Conservation (phyloP, 1,284 basidiomycete genomes). For the Cutaneotrichosporon sp. region DNA sequence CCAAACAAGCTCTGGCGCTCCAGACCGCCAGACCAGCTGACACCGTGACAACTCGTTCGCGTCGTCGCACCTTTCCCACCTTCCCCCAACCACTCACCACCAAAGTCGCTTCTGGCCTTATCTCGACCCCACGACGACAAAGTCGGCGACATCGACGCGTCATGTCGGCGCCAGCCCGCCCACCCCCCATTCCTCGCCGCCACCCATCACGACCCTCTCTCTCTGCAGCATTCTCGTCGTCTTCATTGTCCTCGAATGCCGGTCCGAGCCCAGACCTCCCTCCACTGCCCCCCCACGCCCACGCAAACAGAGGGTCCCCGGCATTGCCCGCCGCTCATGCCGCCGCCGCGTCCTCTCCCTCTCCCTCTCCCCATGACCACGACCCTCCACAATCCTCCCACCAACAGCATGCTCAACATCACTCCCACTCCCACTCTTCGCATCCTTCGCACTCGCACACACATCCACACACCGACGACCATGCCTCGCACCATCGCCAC, state of each 20-base stretch:
- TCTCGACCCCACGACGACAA: neutral
- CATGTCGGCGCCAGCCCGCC: constrained; percentile 4
- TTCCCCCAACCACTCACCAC: neutral
- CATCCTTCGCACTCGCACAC: neutral
- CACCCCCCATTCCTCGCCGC: constrained; percentile 22
- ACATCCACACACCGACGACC: neutral
- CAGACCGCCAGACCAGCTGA: too few relatives aligned
- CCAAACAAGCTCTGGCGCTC: too few relatives aligned
- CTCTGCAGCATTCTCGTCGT: neutral
- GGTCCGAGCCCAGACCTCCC: constrained; percentile 6
- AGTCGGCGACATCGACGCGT: constrained; percentile 2
- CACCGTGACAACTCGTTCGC: too few relatives aligned
- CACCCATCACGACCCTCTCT: constrained; percentile 21
- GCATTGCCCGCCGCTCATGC: neutral
- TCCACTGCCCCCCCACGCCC: neutral
- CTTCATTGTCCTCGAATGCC: constrained; percentile 3
- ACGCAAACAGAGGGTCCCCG: neutral
- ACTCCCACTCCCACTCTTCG: neutral
- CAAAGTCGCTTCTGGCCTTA: neutral
- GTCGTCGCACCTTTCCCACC: neutral
- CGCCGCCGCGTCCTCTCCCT: constrained; percentile 1
- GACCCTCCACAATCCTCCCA: neutral
- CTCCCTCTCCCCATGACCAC: constrained; percentile 3
- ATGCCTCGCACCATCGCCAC: neutral
- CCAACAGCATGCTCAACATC: neutral